Evolutionary conservation across 345 rosid genomes (phyloP).

Genomic region (Eucalyptus albens): DNA sequence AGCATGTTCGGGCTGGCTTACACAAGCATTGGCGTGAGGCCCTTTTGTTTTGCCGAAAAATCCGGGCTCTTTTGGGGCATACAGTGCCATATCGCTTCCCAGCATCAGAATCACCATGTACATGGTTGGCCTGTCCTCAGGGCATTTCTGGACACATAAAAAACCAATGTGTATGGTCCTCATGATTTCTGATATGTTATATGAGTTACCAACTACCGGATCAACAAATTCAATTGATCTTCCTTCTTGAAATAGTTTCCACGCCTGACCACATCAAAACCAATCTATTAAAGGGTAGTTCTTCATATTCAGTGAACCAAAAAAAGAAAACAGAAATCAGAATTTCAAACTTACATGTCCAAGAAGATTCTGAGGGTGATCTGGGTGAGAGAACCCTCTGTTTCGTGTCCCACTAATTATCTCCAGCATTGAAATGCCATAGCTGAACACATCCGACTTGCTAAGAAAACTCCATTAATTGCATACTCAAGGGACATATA

Average conservation of each 20-base stretch:
- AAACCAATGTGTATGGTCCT: conserved; percentile 35
- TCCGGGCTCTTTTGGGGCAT: conserved; percentile 28
- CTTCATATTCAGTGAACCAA: too few relatives aligned
- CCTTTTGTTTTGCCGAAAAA: not conserved
- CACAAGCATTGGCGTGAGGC: too few relatives aligned
- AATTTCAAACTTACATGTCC: conserved; percentile 5
- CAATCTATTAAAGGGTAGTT: not conserved
- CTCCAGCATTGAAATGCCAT: too few relatives aligned
- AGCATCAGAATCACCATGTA: conserved; percentile 26
- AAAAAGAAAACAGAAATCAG: too few relatives aligned
- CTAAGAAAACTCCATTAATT: too few relatives aligned
- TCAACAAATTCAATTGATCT: conserved; percentile 19
- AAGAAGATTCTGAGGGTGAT: not conserved
- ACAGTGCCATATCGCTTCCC: conserved; percentile 19
- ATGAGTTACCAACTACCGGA: not conserved
- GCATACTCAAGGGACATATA: too few relatives aligned
- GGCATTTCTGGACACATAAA: conserved; percentile 23
- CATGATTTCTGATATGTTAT: not conserved
- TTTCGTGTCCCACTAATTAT: too few relatives aligned
- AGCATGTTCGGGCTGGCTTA: too few relatives aligned
- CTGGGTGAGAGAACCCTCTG: too few relatives aligned
- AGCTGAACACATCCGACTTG: too few relatives aligned
- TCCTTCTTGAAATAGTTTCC: conserved; percentile 23
- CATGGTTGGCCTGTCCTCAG: conserved; percentile 30
- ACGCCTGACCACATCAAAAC: not conserved